Evolutionary conservation across 352 stramenopile genomes (phyloP), one percentile per base, ranked within the genome.

Genomic region (Globisporangium mamillatum): DNA sequence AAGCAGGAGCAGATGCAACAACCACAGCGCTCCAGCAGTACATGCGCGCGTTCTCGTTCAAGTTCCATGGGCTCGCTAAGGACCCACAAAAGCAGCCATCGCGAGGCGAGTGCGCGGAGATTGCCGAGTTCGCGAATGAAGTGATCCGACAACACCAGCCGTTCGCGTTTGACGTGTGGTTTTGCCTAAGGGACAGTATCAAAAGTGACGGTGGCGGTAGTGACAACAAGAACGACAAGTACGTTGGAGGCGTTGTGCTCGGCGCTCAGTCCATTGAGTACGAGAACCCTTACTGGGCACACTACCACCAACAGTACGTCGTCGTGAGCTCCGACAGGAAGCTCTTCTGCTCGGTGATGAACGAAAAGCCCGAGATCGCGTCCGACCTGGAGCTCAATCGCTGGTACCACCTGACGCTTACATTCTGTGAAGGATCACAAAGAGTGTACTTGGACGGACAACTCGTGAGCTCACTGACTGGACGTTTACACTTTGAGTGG

Each of bases 11-110:
- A 20, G 53, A 8, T 18, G 54, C 14, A 34, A 20, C 22, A 20
- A 20, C 16, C 8, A 60, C 27, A 34, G 55, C 27, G 55, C 55
- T 44, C 27, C 27, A 44, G 29, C 55, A 27, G 55, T 60, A 60
- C 27, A 60, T 60, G 55, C 29, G 55, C 55, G 55, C 55, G 29
- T 60, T 41, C 55, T 60, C 55, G 14, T 60, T 60, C 55, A n/a
- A 44, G 27, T 60, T 60, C 27, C 18, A 60, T 20, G 55, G 55
- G 7, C 24, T 60, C n/a, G n/a, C n/a, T 6, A 56, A 29, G n/a
- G 20, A 24, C n/a, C n/a, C 8, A n/a, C 50, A 29, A 27, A 9
- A 18, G n/a, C n/a, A 56, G n/a, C 25, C 22, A n/a, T 20, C 52
- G n/a, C 22, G 22, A 57, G 52, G 52, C 4, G 12, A 9, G 9